Percentiles rank a stretch among this genome's conserved stretches.
Evolutionary conservation across 139 green algal species (phyloP).

Genomic region (Zygnema circumcarinatum): DNA sequence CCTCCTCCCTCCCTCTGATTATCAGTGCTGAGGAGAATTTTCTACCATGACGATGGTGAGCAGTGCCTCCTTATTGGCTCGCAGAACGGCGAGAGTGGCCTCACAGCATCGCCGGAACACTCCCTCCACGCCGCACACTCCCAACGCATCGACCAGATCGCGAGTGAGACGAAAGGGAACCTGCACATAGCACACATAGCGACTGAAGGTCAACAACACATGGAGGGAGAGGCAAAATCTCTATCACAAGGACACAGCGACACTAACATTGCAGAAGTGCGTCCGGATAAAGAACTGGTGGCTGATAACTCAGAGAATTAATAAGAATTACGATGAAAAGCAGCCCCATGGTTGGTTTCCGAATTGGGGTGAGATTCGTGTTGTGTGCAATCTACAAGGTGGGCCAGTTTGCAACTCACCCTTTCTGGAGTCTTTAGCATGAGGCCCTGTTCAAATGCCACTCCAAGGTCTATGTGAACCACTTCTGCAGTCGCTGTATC

Average conservation of each 20-base stretch:
- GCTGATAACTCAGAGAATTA: slow-evolving; percentile 14
- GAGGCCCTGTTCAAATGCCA: slow-evolving; percentile 94
- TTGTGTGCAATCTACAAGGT: too few relatives aligned
- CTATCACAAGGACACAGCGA: too few relatives aligned
- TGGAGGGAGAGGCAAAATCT: too few relatives aligned
- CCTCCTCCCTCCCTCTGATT: too few relatives aligned
- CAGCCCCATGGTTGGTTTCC: too few relatives aligned
- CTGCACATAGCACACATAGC: slow-evolving; percentile 39
- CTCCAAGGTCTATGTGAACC: slow-evolving; percentile 97
- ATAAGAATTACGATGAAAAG: too few relatives aligned
- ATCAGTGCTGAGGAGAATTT: too few relatives aligned
- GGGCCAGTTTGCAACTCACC: slow-evolving; percentile 58
- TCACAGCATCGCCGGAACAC: slow-evolving; percentile 90
- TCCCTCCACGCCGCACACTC: slow-evolving; percentile 84
- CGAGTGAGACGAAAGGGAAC: slow-evolving; percentile 93
- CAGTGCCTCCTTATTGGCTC: slow-evolving; percentile 50
- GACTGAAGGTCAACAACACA: slow-evolving; percentile 8
- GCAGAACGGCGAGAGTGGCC: slow-evolving; percentile 77
- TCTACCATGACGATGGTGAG: slow-evolving; percentile 67
- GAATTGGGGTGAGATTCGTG: too few relatives aligned
- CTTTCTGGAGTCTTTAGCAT: slow-evolving; percentile 86
- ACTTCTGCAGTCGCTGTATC: slow-evolving; percentile 81
- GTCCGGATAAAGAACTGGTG: too few relatives aligned
- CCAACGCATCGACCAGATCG: slow-evolving; percentile 95
- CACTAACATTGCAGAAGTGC: not conserved